Evolutionary conservation across 2,329 filamentous ascomycete genomes (phyloP).

Genomic region (Exophiala bonariae): DNA sequence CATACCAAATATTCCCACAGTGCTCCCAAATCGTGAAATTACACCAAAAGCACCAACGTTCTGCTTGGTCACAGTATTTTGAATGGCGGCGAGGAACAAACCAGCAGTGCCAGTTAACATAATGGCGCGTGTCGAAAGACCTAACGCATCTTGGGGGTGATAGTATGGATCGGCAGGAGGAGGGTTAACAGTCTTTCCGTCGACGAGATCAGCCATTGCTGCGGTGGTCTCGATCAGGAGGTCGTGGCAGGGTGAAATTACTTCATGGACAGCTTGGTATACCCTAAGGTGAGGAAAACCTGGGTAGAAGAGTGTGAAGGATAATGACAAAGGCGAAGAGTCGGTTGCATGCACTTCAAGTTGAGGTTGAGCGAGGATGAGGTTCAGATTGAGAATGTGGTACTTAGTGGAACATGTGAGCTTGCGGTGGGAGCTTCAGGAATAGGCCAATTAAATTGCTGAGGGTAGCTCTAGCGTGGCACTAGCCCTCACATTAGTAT

Average conservation of each 20-base stretch:
- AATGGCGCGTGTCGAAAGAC: conserved; percentile 63
- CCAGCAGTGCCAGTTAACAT: conserved; percentile 67
- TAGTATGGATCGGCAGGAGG: conserved; percentile 51
- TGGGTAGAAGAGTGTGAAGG: too few relatives aligned
- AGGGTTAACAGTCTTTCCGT: conserved; percentile 7
- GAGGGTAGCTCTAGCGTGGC: too few relatives aligned
- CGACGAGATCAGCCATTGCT: conserved; percentile 31
- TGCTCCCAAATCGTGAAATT: conserved; percentile 74
- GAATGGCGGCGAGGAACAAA: conserved; percentile 71
- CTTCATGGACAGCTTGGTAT: conserved; percentile 10
- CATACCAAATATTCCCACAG: conserved; percentile 68
- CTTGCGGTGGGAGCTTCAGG: neutral
- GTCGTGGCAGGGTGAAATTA: conserved; percentile 1
- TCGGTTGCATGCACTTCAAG: too few relatives aligned
- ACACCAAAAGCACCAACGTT: conserved; percentile 81
- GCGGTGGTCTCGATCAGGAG: conserved; percentile 2
- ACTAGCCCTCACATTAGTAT: too few relatives aligned
- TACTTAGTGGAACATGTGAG: neutral
- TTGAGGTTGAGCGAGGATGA: too few relatives aligned
- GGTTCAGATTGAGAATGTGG: neutral
- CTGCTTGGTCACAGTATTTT: conserved; percentile 80
- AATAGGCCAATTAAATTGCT: too few relatives aligned
- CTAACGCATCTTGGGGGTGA: conserved; percentile 73
- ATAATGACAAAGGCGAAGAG: too few relatives aligned
- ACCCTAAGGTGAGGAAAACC: too few relatives aligned